Evolutionary conservation across 1,284 basidiomycete species (phyloP).

Genomic region (Rhodotorula mucilaginosa): DNA sequence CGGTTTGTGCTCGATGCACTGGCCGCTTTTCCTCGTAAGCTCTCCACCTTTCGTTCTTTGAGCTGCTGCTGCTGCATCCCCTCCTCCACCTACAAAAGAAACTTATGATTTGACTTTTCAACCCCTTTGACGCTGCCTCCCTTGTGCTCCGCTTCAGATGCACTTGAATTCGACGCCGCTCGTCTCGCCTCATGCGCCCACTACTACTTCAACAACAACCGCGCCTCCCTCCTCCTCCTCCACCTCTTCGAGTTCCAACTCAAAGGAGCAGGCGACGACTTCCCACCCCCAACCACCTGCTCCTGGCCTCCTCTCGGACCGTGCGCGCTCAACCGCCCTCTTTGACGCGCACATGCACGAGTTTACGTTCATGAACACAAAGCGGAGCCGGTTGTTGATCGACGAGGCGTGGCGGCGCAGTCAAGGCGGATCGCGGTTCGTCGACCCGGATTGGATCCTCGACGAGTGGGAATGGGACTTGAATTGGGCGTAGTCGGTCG

Average conservation of each 20-base stretch:
- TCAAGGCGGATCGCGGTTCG: slow-evolving; percentile 5
- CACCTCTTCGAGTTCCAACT: background rate
- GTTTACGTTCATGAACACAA: slow-evolving; percentile 25
- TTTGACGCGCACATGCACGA: slow-evolving; percentile 25
- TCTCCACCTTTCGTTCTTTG: too few relatives aligned
- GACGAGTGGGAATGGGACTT: slow-evolving; percentile 21
- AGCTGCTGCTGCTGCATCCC: too few relatives aligned
- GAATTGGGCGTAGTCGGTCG: slow-evolving; percentile 12
- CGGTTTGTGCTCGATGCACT: slow-evolving; percentile 21
- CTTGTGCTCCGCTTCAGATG: background rate
- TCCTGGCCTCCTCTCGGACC: background rate
- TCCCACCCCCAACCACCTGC: background rate
- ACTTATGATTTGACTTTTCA: background rate
- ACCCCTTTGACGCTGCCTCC: too few relatives aligned
- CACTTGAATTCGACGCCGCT: slow-evolving; percentile 26
- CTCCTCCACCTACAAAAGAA: too few relatives aligned
- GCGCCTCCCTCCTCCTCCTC: background rate
- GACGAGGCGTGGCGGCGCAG: slow-evolving; percentile 21
- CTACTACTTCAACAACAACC: background rate
- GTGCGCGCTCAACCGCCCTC: slow-evolving; percentile 10
- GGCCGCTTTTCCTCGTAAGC: slow-evolving; percentile 20
- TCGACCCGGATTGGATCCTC: slow-evolving; percentile 20
- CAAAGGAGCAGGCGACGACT: too few relatives aligned
- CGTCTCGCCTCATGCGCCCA: slow-evolving; percentile 4
- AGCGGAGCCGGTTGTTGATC: slow-evolving; percentile 7